Base-by-base conservation (phyloP, 2,329 filamentous ascomycete genomes). In the Aspergillus unguis region DNA sequence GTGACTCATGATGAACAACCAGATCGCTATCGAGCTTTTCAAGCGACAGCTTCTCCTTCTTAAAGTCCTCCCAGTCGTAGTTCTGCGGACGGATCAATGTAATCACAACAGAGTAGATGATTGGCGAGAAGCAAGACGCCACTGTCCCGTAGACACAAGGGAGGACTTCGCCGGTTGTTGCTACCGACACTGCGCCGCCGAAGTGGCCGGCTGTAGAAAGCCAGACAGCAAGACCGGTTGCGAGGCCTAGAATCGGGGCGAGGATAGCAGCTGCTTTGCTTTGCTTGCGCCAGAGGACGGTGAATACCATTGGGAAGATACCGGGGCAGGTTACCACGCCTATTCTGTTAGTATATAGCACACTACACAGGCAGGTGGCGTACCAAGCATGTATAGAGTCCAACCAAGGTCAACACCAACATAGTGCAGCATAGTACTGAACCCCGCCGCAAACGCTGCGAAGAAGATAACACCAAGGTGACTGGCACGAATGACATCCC, bases 61-160 rank as follows among this genome's bases (percentile, higher is more conserved):
- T 58, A 55, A 75, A 74, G 7, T 73, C 66, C 4, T 62, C 61
- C 71, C 71, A 75, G 48, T 74, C 65, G 49, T 71, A 75, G 11
- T 74, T 69, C 33, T 75, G 72, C 0, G 77, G 76, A 31, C 67
- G 74, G 4, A 76, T 50, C 3, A 76, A 60, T 0, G 79, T 79
- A 35, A 82, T 77, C 6, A 76, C 37, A 5, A 79, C 48, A 0
- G 78, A 78, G 55, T 78, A 80, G 0, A 76, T 70, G 27, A 81
- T 71, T 0, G 79, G 79, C 65, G 78, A 81, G 11, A 81, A 62
- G 2, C 80, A 75, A 65, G 78, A 80, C 0, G 77, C 77, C 0
- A 80, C 75, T 0, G 77, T 80, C 2, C 80, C 80, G 45, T 79
- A 82, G 1, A 82, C 69, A 42, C 78, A 81, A 0, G 80, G 80